Conservation (phyloP, 345 rosid species). For the Litchi chinensis region DNA sequence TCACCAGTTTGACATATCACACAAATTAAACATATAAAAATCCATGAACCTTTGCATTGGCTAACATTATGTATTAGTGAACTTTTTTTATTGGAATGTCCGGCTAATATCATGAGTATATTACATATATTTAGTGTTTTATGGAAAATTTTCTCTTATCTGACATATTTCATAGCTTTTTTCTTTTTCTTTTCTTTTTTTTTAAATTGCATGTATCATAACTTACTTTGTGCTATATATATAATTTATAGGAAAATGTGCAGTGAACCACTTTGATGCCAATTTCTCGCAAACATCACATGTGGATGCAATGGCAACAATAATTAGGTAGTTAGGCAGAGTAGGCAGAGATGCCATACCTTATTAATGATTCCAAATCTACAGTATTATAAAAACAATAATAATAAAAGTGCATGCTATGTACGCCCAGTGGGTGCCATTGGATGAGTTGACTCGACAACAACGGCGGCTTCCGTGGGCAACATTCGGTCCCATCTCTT, state of each 20-base stretch:
- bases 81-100: too few relatives aligned
- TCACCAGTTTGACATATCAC: too few relatives aligned
- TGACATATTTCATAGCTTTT: too few relatives aligned
- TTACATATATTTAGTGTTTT: too few relatives aligned
- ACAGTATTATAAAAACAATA: not conserved
- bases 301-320: not conserved
- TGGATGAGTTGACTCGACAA: constrained; percentile 1
- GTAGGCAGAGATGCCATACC: constrained; percentile 6
- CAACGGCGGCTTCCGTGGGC: not conserved
- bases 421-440: not conserved
- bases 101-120: too few relatives aligned
- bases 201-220: too few relatives aligned
- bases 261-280: not conserved
- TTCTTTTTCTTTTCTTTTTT: too few relatives aligned
- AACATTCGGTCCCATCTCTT: constrained; percentile 23
- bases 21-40: too few relatives aligned
- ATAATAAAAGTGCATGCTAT: not conserved
- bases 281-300: not conserved
- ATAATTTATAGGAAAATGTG: not conserved
- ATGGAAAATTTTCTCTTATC: too few relatives aligned
- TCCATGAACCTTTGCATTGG: too few relatives aligned
- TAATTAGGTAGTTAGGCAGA: not conserved
- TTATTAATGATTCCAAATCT: not conserved
- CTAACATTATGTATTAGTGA: too few relatives aligned
- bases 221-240: too few relatives aligned